phyloP scores from a whole-genome alignment of 768 basidiomycete genomes.

The Lentinula sp. region DNA sequence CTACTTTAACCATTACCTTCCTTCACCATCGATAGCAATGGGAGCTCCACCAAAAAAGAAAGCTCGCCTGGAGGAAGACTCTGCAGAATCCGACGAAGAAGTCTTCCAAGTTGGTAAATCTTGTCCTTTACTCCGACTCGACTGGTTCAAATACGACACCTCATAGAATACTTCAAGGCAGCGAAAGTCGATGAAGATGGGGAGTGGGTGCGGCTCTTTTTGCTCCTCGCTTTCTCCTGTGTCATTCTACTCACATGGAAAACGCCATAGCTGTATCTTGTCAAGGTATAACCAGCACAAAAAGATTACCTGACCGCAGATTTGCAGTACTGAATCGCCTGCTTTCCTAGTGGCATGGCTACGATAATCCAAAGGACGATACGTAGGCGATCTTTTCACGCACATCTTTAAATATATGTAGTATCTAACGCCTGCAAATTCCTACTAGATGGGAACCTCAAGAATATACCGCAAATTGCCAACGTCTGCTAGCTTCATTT shows the following conservation, averaged over 20 bases:
- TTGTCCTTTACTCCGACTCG: background rate
- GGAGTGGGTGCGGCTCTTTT: background rate
- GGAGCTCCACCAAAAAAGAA: background rate
- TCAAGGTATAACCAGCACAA: conserved; percentile 42
- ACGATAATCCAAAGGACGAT: conserved; percentile 42
- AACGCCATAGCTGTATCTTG: conserved; percentile 49
- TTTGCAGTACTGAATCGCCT: background rate
- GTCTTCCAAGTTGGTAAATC: background rate
- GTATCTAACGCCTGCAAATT: background rate
- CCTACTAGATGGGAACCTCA: conserved; percentile 63
- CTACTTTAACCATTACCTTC: background rate
- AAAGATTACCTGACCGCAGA: background rate
- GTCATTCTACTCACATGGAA: background rate
- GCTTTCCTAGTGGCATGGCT: conserved; percentile 56
- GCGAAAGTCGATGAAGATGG: conserved; percentile 1
- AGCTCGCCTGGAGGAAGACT: background rate
- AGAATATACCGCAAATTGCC: conserved; percentile 50
- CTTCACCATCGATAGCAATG: background rate
- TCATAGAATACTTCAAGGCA: background rate
- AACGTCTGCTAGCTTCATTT: conserved; percentile 55
- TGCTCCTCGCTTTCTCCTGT: no score
- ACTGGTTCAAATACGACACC: no score
- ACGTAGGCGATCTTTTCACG: conserved; percentile 24
- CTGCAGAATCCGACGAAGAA: background rate
- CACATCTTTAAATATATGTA: conserved; percentile 2